A percentile compares a stretch with the other conserved stretches of the same genome.
Evolutionary conservation across 192 early-diverging fungal species (phyloP).

Genomic region (Gamsiella multidivaricata): DNA sequence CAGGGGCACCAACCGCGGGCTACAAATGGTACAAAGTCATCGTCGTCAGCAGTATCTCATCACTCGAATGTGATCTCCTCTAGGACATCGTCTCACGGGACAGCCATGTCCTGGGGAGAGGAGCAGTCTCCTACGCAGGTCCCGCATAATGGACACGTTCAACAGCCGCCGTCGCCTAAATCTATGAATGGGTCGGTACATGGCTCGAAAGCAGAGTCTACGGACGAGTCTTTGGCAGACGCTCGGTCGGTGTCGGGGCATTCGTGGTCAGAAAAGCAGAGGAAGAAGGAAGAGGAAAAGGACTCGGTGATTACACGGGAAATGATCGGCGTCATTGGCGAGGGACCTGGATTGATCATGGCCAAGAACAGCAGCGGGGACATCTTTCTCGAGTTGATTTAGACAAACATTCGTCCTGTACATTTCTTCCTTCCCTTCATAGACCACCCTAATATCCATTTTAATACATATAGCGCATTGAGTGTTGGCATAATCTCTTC

Average conservation of each 20-base stretch:
- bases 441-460: not conserved
- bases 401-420: not conserved
- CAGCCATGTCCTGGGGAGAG: constrained; percentile 32
- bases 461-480: too few species aligned
- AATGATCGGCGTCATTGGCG: constrained; percentile 38
- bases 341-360: constrained; percentile 41
- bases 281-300: constrained; percentile 30
- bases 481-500: too few species aligned
- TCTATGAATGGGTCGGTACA: constrained; percentile 19
- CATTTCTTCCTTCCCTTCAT: not conserved
- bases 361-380: constrained; percentile 51
- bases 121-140: constrained; percentile 12
- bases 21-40: not conserved
- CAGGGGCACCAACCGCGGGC: not conserved
- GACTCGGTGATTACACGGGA: constrained; percentile 32
- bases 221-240: constrained; percentile 10
- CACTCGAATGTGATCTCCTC: constrained; percentile 23
- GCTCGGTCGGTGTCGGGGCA: not conserved
- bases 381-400: constrained; percentile 34
- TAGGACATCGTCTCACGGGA: constrained; percentile 23
- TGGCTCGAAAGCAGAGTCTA: constrained; percentile 19
- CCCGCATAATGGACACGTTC: not conserved
- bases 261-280: constrained; percentile 21
- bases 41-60: not conserved
- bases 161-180: constrained; percentile 1